Percentiles rank a stretch among this genome's conserved stretches.
phyloP scores from a whole-genome alignment of 495 filamentous ascomycete genomes.

The Friedmanniomyces simplex region DNA sequence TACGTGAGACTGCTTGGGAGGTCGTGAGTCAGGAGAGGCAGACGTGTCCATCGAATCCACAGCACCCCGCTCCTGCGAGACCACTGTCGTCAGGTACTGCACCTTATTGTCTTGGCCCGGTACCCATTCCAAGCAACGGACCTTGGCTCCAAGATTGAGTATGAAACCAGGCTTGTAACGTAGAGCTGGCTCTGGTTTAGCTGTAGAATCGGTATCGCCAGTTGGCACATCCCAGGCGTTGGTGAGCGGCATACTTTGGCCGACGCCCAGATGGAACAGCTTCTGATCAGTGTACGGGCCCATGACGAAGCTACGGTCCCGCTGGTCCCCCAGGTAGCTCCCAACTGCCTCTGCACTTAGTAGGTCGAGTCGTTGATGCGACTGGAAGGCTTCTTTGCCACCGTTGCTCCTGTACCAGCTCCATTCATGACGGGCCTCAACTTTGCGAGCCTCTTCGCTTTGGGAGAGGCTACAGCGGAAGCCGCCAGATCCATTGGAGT shows the following conservation, averaged over 20 bases:
- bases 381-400: conserved; percentile 31
- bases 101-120: conserved; percentile 41
- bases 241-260: conserved; percentile 36
- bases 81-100: conserved; percentile 47
- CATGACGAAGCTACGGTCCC: conserved; percentile 39
- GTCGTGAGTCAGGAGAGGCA: conserved; percentile 1
- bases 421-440: conserved; percentile 42
- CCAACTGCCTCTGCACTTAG: conserved; percentile 20
- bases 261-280: conserved; percentile 32
- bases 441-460: conserved; percentile 31
- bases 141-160: conserved; percentile 42
- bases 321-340: conserved; percentile 35
- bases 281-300: conserved; percentile 41
- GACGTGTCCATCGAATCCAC: background rate
- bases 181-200: background rate
- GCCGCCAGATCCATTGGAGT: conserved; percentile 27
- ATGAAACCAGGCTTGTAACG: conserved; percentile 45
- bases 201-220: background rate
- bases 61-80: conserved; percentile 10
- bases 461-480: conserved; percentile 18
- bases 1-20: conserved; percentile 36
- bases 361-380: conserved; percentile 24
- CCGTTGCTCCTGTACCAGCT: conserved; percentile 45
- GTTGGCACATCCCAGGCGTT: conserved; percentile 33
- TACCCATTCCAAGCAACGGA: conserved; percentile 48